Evolutionary conservation across 176 grass and related monocot species (phyloP), one percentile per base, ranked within the genome.

Genomic region (Olyra latifolia): DNA sequence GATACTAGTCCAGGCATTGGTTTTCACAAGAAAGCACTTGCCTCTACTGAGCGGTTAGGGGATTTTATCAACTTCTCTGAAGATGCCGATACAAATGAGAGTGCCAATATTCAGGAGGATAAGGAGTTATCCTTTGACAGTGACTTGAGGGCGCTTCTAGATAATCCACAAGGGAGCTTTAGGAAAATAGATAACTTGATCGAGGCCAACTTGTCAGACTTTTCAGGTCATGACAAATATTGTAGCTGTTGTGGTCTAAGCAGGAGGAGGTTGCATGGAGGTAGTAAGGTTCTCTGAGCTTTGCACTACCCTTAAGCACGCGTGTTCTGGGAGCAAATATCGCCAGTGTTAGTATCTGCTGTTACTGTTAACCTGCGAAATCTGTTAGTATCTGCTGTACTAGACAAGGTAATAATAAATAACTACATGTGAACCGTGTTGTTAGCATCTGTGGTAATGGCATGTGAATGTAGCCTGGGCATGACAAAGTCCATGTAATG

Each of bases 131-230:
- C 77, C 29, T 53, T 69, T 43, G 35, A 62, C 0, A 8, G 16
- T 35, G 74, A 56, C 10, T 68, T 80, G 14, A 66, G 6, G 61
- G 75, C 5, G n/a, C 74, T 83, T 20, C 15, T 69, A 8, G 56
- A 43, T 53, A 46, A 17, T 45, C 58, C 77, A 10, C 38, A 25
- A 12, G 5, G 41, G 7, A 75, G 54, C 16, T 13, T 4, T 64
- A 79, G 29, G n/a, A 90, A 83, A 60, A 83, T 90, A 29, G 88
- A 87, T 45, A 20, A 10, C 69, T 83, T 90, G 84, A 87, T 87
- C 0, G 47, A 61, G 53, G 28, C 79, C 69, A 90, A 80, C 62
- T 44, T 90, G 62, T 74, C 39, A 0, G 84, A 66, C 15, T 87
- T 90, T 62, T 82, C 74, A 22, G 32, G 42, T n/a, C 57, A 60